Base-by-base conservation (phyloP, 805 yeast species). In the Kuraishia piskuri region DNA sequence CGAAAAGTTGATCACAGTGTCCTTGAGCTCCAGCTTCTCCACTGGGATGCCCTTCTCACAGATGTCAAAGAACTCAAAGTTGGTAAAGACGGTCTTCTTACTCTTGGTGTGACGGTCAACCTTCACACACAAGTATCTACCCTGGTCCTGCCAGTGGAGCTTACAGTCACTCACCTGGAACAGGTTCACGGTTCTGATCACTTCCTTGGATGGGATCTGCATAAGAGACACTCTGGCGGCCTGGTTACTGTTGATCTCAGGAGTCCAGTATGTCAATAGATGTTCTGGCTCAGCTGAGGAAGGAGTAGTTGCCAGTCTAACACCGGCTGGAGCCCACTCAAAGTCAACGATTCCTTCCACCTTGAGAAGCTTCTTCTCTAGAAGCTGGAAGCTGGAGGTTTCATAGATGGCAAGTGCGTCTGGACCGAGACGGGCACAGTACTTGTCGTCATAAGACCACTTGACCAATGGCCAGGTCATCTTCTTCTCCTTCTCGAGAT, bases 81-180 rank as follows among this genome's bases (percentile, higher is more conserved):
- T 90, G 54, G 97, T 84, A 78, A 90, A 90, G 52, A 85, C 70
- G 21, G 96, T 88, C 80, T 95, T 94, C 70, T 86, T 88, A 50
- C 97, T 86, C 72, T 94, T 94, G 54, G 97, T 89, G 73, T 90
- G 96, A 73, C 98, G 89, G 70, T 91, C 97, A 61, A 94, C 97
- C 75, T 88, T 90, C 66, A 91, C 95, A 74, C 97, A 89, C 67
- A 94, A 74, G 68, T 75, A 86, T 62, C 83, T 84, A 58, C 89
- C 90, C 61, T 87, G 84, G 59, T 82, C 84, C 73, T 94, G 98
- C 99, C 99, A 94, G 77, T 84, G 90, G 74, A 94, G 73, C 64
- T 85, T 80, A 72, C 94, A 90, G 66, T 87, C 92, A 54, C 90
- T 80, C 51, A 94, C 99, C 73, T 94, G 97, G 78, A 94, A 90